A percentile compares a stretch with the other conserved stretches of the same genome.
Evolutionary conservation across 108 stramenopile species (phyloP).

Genomic region (Bacterosira constricta): DNA sequence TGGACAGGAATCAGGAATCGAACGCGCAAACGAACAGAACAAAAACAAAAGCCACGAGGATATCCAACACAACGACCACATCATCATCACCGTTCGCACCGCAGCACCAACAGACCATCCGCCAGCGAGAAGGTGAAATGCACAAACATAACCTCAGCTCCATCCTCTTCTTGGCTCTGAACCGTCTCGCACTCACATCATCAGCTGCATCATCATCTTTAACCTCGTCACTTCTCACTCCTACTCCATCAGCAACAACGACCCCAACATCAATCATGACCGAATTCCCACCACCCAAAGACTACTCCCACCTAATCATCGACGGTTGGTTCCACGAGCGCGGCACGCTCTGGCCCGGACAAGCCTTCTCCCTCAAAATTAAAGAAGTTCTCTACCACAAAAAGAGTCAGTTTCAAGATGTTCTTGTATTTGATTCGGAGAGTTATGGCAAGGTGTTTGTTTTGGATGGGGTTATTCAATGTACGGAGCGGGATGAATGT

Average conservation of each 20-base stretch:
- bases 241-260: not conserved
- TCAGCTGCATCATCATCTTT: not conserved
- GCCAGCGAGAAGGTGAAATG: no score
- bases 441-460: conserved; percentile 95
- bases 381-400: conserved; percentile 77
- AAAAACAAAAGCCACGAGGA: no score
- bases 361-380: conserved; percentile 85
- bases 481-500: conserved; percentile 93
- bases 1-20: no score
- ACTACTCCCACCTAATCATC: conserved; percentile 60
- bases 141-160: no score
- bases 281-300: conserved; percentile 23
- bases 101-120: no score
- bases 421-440: conserved; percentile 93
- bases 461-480: conserved; percentile 98
- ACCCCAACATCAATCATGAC: conserved; percentile 1
- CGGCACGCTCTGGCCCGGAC: conserved; percentile 83
- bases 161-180: no score
- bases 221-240: not conserved
- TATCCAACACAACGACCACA: no score
- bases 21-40: no score
- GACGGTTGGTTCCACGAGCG: conserved; percentile 92
- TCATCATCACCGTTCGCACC: no score
- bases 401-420: conserved; percentile 91
- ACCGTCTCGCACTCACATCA: no score